phyloP scores from a whole-genome alignment of 805 yeast genomes.

The Zygoascus ofunaensis region DNA sequence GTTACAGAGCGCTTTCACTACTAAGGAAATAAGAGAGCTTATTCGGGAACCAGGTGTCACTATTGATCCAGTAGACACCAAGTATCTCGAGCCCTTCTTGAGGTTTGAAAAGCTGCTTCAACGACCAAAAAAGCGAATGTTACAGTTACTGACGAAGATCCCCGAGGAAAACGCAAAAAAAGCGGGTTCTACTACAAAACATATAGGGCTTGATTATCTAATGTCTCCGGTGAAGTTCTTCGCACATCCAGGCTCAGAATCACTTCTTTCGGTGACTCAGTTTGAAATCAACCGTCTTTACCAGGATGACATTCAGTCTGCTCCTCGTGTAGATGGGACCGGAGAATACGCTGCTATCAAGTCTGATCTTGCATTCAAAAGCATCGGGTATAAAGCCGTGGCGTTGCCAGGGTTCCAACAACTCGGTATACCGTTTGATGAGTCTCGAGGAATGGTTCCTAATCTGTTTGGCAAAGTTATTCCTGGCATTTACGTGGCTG shows the following conservation, averaged over 20 bases:
- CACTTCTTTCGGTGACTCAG: constrained; percentile 36
- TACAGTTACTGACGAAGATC: constrained; percentile 53
- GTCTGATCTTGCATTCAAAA: constrained; percentile 63
- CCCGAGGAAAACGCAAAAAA: constrained; percentile 24
- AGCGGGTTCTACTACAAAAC: constrained; percentile 16
- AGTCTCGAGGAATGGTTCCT: constrained; percentile 35
- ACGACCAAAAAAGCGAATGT: constrained; percentile 54
- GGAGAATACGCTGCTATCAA: constrained; percentile 26
- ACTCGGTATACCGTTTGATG: constrained; percentile 41
- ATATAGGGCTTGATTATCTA: constrained; percentile 49
- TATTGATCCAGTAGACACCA: constrained; percentile 38
- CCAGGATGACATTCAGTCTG: constrained; percentile 32
- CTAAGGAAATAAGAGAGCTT: constrained; percentile 82
- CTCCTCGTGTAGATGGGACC: constrained; percentile 32
- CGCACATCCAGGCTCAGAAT: constrained; percentile 28
- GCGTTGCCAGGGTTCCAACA: constrained; percentile 52
- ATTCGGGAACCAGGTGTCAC: constrained; percentile 46
- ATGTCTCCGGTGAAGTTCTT: constrained; percentile 51
- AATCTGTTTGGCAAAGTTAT: constrained; percentile 37
- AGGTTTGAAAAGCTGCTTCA: constrained; percentile 30
- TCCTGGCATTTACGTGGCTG: constrained; percentile 64
- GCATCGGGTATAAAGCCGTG: constrained; percentile 74
- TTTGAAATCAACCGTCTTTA: constrained; percentile 42
- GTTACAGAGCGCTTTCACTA: constrained; percentile 74
- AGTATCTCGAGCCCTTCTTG: constrained; percentile 16